Evolutionary conservation across 2,329 filamentous ascomycete genomes (phyloP).

Genomic region (Fusarium armeniacum): DNA sequence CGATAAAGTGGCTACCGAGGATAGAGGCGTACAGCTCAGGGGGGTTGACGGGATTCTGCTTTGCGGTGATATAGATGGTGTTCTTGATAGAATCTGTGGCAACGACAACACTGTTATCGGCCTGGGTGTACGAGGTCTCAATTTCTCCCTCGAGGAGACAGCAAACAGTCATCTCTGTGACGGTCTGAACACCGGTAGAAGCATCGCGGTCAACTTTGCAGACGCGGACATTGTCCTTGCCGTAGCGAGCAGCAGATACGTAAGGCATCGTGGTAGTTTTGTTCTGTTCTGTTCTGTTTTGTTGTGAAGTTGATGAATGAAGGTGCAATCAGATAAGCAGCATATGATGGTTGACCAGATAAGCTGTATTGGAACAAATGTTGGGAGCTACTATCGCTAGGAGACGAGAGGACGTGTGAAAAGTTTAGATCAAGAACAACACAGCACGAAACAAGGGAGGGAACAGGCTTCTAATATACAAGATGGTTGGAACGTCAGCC

Average conservation of each 20-base stretch:
- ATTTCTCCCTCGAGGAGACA: constrained; percentile 94
- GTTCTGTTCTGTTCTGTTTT: constrained; percentile 26
- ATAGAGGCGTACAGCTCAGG: constrained; percentile 92
- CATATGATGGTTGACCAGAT: constrained; percentile 17
- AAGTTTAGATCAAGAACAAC: constrained; percentile 5
- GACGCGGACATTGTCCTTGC: constrained; percentile 98
- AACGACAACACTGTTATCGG: constrained; percentile 95
- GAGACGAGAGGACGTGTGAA: constrained; percentile 8
- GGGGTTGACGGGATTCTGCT: constrained; percentile 90
- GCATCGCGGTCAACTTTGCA: constrained; percentile 92
- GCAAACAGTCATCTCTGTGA: constrained; percentile 95
- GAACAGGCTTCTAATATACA: constrained; percentile 40
- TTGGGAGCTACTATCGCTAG: constrained; percentile 8
- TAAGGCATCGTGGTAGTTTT: constrained; percentile 62
- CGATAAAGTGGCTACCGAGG: constrained; percentile 88
- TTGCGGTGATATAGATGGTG: constrained; percentile 94
- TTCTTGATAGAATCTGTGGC: constrained; percentile 99
- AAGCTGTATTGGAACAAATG: constrained; percentile 13
- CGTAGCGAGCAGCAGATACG: constrained; percentile 78
- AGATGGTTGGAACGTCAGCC: constrained; percentile 40
- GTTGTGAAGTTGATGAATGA: constrained; percentile 8
- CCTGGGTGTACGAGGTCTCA: constrained; percentile 87
- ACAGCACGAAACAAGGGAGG: constrained; percentile 6
- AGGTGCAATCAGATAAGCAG: constrained; percentile 16
- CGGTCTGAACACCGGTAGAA: constrained; percentile 82